Conservation (phyloP, 179 eudicot genomes). For the Actinidia arguta region DNA sequence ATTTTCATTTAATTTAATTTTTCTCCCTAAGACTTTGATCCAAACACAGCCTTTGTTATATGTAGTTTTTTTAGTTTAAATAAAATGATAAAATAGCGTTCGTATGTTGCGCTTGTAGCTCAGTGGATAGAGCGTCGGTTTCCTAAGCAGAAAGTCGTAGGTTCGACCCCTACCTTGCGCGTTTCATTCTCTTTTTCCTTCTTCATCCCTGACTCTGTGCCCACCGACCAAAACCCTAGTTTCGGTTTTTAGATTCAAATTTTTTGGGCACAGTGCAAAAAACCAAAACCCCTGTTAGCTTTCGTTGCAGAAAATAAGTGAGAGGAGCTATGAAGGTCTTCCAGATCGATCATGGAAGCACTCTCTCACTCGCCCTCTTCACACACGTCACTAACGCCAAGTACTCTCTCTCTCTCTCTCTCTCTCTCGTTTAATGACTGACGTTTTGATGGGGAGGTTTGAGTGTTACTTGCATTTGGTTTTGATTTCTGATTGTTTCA, state of each 20-base stretch:
- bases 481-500: too few species aligned
- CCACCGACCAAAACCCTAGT: not conserved
- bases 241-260: not conserved
- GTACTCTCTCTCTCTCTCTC: constrained; percentile 43
- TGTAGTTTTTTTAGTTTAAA: too few species aligned
- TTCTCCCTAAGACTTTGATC: too few species aligned
- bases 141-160: constrained; percentile 47
- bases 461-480: too few species aligned
- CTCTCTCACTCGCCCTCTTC: constrained; percentile 67
- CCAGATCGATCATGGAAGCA: constrained; percentile 43
- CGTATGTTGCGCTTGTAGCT: constrained; percentile 38
- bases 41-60: too few species aligned
- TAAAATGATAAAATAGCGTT: not conserved
- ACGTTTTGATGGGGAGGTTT: not conserved
- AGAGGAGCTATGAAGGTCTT: constrained; percentile 54
- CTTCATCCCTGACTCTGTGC: not conserved
- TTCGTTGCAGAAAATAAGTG: not conserved
- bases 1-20: too few species aligned
- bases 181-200: not conserved
- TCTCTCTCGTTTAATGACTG: constrained; percentile 1
- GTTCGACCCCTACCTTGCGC: constrained; percentile 50
- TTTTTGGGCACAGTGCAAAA: not conserved
- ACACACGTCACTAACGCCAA: constrained; percentile 69
- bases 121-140: constrained; percentile 51
- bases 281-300: not conserved